phyloP scores from a whole-genome alignment of 2,329 filamentous ascomycete genomes.

The Calycina herbarum region DNA sequence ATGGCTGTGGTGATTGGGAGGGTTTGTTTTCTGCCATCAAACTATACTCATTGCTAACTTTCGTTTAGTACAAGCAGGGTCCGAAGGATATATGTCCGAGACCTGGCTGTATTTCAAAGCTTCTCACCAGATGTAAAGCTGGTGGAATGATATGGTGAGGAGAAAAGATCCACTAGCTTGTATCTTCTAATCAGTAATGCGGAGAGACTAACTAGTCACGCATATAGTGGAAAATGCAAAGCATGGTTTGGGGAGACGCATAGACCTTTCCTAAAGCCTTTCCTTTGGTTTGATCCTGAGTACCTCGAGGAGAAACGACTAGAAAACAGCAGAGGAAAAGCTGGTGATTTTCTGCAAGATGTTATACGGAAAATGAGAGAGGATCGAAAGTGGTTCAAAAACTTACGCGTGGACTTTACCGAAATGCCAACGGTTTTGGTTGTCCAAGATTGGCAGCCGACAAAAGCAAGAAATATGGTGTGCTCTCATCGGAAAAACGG shows the following conservation, averaged over 20 bases:
- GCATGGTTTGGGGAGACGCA: not conserved
- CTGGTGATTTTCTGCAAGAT: not conserved
- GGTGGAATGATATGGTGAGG: not conserved
- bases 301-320: not conserved
- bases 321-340: not conserved
- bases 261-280: not conserved
- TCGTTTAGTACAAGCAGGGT: not conserved
- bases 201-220: not conserved
- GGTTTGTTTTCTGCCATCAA: too few relatives aligned
- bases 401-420: not conserved
- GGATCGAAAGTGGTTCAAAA: not conserved
- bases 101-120: not conserved
- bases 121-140: not conserved
- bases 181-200: not conserved
- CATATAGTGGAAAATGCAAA: not conserved
- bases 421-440: not conserved
- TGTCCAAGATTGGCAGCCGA: too few relatives aligned
- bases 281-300: not conserved
- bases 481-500: too few relatives aligned
- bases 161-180: not conserved
- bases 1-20: not conserved
- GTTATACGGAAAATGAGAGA: not conserved
- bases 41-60: too few relatives aligned
- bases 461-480: too few relatives aligned
- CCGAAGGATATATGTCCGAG: not conserved